Conservation (phyloP, 2,329 filamentous ascomycete genomes). For the Aspergillus sp. region DNA sequence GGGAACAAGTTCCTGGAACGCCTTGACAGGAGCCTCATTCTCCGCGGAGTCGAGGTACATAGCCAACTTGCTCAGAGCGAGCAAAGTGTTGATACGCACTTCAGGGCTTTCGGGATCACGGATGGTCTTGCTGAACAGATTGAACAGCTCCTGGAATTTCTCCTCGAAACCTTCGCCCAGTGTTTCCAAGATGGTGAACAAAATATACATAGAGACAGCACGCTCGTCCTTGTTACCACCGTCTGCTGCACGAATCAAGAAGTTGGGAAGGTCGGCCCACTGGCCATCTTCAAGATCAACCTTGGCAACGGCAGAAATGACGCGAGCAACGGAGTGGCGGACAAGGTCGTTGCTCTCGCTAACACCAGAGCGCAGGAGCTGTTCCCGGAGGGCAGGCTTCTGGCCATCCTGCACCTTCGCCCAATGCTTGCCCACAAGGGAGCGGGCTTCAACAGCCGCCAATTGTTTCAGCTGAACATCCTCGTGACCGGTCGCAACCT, state of each 20-base stretch:
- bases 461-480: constrained; percentile 78
- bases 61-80: constrained; percentile 84
- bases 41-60: constrained; percentile 89
- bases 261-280: constrained; percentile 79
- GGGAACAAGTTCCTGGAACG: constrained; percentile 81
- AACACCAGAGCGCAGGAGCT: constrained; percentile 81
- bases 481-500: constrained; percentile 81
- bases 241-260: constrained; percentile 78
- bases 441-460: constrained; percentile 85
- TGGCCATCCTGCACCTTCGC: constrained; percentile 70
- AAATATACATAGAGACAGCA: constrained; percentile 89
- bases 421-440: constrained; percentile 88
- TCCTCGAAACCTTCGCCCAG: constrained; percentile 83
- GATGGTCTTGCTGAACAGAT: constrained; percentile 84
- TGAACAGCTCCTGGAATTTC: constrained; percentile 78
- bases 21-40: constrained; percentile 71
- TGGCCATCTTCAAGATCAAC: constrained; percentile 85
- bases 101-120: constrained; percentile 88
- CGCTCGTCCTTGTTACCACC: constrained; percentile 77
- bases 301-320: constrained; percentile 84
- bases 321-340: constrained; percentile 83
- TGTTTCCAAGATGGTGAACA: constrained; percentile 88
- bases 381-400: constrained; percentile 78
- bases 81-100: constrained; percentile 91
- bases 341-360: constrained; percentile 76